phyloP scores from a whole-genome alignment of 345 rosid species.

The Hibiscus trionum region DNA sequence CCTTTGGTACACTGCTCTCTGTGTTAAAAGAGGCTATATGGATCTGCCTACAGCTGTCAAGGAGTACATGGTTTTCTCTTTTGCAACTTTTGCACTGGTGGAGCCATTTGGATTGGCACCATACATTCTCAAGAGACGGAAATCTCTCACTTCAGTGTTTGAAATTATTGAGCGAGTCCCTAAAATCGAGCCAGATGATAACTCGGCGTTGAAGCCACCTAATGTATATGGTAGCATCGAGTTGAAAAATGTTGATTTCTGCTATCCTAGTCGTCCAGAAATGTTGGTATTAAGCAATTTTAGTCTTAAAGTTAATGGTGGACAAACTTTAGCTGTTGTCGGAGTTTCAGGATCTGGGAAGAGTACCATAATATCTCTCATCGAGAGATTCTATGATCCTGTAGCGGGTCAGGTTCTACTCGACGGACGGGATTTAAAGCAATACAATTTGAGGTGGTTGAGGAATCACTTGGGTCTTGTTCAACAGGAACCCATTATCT shows the following conservation, averaged over 20 bases:
- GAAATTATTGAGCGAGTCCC: constrained; percentile 95
- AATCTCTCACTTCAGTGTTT: constrained; percentile 83
- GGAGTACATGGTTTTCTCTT: constrained; percentile 96
- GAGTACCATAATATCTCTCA: constrained; percentile 90
- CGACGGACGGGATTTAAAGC: constrained; percentile 86
- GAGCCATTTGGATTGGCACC: constrained; percentile 99
- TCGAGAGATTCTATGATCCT: constrained; percentile 94
- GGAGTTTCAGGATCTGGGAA: constrained; percentile 99
- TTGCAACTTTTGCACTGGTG: constrained; percentile 95
- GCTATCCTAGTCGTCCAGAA: constrained; percentile 89
- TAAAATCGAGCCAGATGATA: constrained; percentile 89
- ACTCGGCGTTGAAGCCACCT: constrained; percentile 78
- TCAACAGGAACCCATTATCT: constrained; percentile 94
- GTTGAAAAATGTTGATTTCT: constrained; percentile 88
- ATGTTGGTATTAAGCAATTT: constrained; percentile 89
- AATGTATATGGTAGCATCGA: constrained; percentile 96
- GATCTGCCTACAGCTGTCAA: constrained; percentile 69
- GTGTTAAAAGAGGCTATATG: constrained; percentile 39
- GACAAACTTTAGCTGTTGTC: constrained; percentile 96
- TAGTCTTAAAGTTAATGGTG: constrained; percentile 86
- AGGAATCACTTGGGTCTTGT: constrained; percentile 91
- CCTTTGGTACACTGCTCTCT: constrained; percentile 83
- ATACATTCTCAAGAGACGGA: constrained; percentile 80
- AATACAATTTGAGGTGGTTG: constrained; percentile 85
- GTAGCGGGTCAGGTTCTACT: constrained; percentile 92